Evolutionary conservation across 2,329 filamentous ascomycete genomes (phyloP).

Genomic region (Hypomyces perniciosus): DNA sequence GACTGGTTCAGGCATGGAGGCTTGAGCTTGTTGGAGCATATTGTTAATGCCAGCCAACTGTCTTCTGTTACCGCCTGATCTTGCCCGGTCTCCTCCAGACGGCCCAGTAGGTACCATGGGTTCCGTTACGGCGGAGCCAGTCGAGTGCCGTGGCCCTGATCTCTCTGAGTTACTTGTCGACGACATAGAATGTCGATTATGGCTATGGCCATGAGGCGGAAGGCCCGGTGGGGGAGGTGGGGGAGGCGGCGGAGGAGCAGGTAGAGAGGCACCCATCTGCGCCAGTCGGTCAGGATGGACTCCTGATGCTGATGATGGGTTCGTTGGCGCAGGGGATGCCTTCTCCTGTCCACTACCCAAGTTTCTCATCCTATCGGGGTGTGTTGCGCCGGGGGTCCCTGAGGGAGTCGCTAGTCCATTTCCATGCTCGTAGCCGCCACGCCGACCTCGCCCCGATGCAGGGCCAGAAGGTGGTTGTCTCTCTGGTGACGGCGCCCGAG

Average conservation of each 20-base stretch:
- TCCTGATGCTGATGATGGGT: slow-evolving; percentile 23
- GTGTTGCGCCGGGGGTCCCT: slow-evolving; percentile 22
- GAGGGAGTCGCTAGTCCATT: slow-evolving; percentile 25
- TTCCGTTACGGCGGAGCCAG: slow-evolving; percentile 22
- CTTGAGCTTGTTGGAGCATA: slow-evolving; percentile 47
- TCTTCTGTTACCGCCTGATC: slow-evolving; percentile 38
- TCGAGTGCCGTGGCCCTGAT: slow-evolving; percentile 20
- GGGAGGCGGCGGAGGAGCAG: slow-evolving; percentile 16
- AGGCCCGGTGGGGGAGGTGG: slow-evolving; percentile 30
- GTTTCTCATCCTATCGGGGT: slow-evolving; percentile 39
- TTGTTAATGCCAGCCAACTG: slow-evolving; percentile 56
- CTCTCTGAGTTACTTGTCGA: slow-evolving; percentile 28
- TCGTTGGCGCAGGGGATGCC: slow-evolving; percentile 20
- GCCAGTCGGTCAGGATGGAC: slow-evolving; percentile 48
- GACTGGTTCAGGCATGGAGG: slow-evolving; percentile 32
- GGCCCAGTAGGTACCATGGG: slow-evolving; percentile 30
- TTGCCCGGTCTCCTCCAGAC: slow-evolving; percentile 30
- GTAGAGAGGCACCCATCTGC: slow-evolving; percentile 33
- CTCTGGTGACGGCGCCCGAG: slow-evolving; percentile 42
- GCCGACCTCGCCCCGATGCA: slow-evolving; percentile 42
- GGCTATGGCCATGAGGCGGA: slow-evolving; percentile 17
- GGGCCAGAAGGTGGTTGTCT: slow-evolving; percentile 48
- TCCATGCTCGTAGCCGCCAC: slow-evolving; percentile 37
- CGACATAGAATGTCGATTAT: slow-evolving; percentile 27
- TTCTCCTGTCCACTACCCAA: slow-evolving; percentile 25